These are phyloP conservation scores for Paraphaeosphaeria sporulosa DNA, from an alignment of 2,329 filamentous ascomycete species.

Conservation along the genomic window DNA sequence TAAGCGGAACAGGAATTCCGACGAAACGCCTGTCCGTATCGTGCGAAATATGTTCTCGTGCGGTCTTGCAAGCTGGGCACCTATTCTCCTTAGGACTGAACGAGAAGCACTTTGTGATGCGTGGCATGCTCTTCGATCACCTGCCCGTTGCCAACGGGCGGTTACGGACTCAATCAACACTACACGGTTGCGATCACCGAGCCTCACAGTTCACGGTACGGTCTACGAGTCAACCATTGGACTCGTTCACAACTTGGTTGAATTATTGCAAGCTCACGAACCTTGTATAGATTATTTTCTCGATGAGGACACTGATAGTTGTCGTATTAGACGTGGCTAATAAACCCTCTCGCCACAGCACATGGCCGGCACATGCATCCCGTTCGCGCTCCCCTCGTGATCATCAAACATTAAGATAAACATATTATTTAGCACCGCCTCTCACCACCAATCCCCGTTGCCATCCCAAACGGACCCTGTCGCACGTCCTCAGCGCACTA, in stretches of 20 bases:
- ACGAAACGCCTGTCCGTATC: slow-evolving; percentile 1
- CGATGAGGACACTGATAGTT: too few relatives aligned
- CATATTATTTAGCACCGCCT: slow-evolving; percentile 3
- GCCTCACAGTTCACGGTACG: not conserved
- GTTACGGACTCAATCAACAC: not conserved
- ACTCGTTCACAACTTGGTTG: not conserved
- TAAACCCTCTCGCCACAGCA: not conserved
- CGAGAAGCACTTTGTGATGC: not conserved
- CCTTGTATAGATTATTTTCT: too few relatives aligned
- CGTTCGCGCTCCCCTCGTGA: not conserved
- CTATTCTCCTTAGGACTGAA: not conserved
- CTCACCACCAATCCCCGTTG: slow-evolving; percentile 1
- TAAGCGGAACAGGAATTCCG: not conserved
- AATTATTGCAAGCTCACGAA: too few relatives aligned
- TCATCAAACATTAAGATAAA: slow-evolving; percentile 9
- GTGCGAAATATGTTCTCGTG: not conserved
- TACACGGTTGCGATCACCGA: not conserved
- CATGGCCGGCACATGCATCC: not conserved
- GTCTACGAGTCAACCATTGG: not conserved
- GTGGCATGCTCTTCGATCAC: not conserved
- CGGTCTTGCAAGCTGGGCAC: not conserved
- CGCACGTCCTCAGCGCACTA: slow-evolving; percentile 2
- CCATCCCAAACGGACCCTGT: not conserved
- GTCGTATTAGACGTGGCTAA: not conserved
- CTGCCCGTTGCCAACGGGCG: not conserved